Base-by-base conservation (phyloP, 208 protist species). In the Phytomonas francai region DNA sequence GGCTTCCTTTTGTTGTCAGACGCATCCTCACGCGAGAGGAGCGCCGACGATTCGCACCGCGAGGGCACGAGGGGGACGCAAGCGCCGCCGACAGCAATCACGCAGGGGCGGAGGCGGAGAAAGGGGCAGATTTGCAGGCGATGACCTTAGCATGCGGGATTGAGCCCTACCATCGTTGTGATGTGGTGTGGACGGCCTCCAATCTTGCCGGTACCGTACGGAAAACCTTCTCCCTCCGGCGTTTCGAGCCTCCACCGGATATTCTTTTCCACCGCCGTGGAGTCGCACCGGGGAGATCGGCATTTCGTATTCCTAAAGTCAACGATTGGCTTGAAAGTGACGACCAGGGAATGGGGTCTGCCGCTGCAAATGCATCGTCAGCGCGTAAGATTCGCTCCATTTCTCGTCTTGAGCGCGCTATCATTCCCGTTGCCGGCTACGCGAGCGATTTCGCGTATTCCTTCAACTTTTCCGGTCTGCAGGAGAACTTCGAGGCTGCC, bases 161-260 rank as follows among this genome's bases (percentile, higher is more conserved):
- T 9, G 78, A 85, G 67, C 72, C 82, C 51, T 76, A 92, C 32
- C 67, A 71, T 16, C 79, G 77, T 61, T 96, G 90, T 67, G 82
- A 91, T 32, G 84, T 91, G 34, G 66, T 80, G 22, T 93, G 87
- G 88, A 80, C 71, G 6, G 84, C 81, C 34, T 76, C 36, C 12
- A 93, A 92, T 73, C 65, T 83, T 31, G 78, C 87, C n/a, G 81
- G 77, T 9, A 34, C 63, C 30, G 84, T 87, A 36, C 68, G 59
- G 14, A 89, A 89, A 68, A 91, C 83, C 0, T 92, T 84, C 74
- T 91, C 85, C 8, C 73, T 96, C 34, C 90, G 84, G 4, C 87
- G 90, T 63, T 96, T 87, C 67, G 80, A 88, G 63, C 73, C 70
- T 3, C 87, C 90, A 59, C 87, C 87, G 0, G 70, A 70, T 28